Conservation (phyloP, 1,284 basidiomycete genomes). For the Blastosporella zonata region DNA sequence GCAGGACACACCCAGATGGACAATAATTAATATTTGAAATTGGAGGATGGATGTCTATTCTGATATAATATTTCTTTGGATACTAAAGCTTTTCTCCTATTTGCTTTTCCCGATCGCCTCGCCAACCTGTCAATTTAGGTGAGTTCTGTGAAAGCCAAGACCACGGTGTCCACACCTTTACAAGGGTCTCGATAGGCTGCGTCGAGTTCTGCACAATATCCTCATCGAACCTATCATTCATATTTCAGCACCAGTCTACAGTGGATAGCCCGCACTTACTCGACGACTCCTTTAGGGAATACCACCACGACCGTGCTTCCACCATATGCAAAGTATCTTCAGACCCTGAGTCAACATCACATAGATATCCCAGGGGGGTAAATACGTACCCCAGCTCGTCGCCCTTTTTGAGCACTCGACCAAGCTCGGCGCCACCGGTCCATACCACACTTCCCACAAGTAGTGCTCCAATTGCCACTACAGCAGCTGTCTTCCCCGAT, state of each 20-base stretch:
- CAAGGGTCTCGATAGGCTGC: slow-evolving; percentile 65
- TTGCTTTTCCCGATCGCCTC: slow-evolving; percentile 5
- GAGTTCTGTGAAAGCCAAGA: background rate
- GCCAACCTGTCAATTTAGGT: slow-evolving; percentile 4
- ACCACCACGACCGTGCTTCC: slow-evolving; percentile 56
- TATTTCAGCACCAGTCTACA: background rate
- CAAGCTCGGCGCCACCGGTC: slow-evolving; percentile 39
- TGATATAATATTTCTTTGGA: background rate
- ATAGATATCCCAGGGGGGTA: background rate
- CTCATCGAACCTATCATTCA: slow-evolving; percentile 47
- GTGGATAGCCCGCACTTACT: slow-evolving; percentile 31
- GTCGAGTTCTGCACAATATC: slow-evolving; percentile 64
- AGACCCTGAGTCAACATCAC: background rate
- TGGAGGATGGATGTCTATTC: background rate
- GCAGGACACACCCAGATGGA: slow-evolving; percentile 27
- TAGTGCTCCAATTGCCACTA: slow-evolving; percentile 64
- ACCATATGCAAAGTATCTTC: slow-evolving; percentile 61
- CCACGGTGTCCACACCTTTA: slow-evolving; percentile 46
- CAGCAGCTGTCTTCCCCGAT: slow-evolving; percentile 48
- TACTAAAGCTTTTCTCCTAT: background rate
- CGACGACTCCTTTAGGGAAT: slow-evolving; percentile 57
- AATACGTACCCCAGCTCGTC: slow-evolving; percentile 51
- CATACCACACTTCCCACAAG: slow-evolving; percentile 46
- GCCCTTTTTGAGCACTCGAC: slow-evolving; percentile 40
- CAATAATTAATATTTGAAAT: background rate